These are phyloP conservation scores for grape (Vitis vinifera) DNA, from an alignment of 164 flowering plant genomes.

Conservation along the genomic window DNA sequence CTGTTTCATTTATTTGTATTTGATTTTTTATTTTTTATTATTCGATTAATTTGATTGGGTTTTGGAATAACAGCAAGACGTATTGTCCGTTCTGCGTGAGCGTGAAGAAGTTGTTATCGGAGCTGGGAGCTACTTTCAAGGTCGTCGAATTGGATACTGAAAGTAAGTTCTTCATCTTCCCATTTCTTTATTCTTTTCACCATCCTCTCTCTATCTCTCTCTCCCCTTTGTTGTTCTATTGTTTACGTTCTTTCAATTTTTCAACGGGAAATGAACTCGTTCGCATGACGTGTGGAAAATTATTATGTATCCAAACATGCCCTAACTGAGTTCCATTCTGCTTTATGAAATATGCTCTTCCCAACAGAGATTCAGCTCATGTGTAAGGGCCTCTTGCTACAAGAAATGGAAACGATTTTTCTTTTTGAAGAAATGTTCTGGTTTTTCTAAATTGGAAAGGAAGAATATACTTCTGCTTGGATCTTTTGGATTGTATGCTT, in stretches of 20 bases:
- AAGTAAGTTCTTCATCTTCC: slow-evolving; percentile 25
- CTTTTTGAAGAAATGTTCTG: too few relatives aligned
- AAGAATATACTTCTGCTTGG: too few relatives aligned
- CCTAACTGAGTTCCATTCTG: too few relatives aligned
- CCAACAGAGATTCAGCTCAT: too few relatives aligned
- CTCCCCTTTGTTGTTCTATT: background rate
- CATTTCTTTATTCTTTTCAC: background rate
- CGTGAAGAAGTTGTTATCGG: slow-evolving; percentile 59
- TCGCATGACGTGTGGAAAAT: too few relatives aligned
- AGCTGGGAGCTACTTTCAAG: slow-evolving; percentile 53
- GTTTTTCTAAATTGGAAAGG: too few relatives aligned
- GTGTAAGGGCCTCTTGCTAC: too few relatives aligned
- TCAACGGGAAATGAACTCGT: too few relatives aligned
- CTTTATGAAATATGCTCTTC: too few relatives aligned
- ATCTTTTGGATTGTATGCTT: too few relatives aligned
- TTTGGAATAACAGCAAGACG: slow-evolving; percentile 47
- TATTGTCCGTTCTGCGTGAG: slow-evolving; percentile 57
- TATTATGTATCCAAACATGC: too few relatives aligned
- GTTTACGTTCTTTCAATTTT: background rate
- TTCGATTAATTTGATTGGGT: background rate
- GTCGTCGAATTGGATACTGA: slow-evolving; percentile 59
- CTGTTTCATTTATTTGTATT: background rate
- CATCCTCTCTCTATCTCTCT: background rate
- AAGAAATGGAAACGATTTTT: too few relatives aligned
- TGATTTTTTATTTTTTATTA: background rate